Base-by-base conservation (phyloP, 2,329 filamentous ascomycete genomes). In the Emmonsia crescens region DNA sequence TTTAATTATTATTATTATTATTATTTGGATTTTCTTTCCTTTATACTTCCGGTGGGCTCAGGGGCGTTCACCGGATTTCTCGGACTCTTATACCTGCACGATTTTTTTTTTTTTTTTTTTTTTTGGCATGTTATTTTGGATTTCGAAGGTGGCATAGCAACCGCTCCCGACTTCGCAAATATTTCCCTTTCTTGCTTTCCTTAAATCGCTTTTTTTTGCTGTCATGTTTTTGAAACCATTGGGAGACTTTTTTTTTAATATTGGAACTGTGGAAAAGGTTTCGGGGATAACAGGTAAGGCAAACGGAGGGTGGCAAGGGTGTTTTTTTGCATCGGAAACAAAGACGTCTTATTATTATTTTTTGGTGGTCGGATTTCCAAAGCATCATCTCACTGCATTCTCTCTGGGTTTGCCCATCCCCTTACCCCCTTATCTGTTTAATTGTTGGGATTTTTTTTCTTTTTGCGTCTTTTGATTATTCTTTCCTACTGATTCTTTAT, bases 211-310 rank as follows among this genome's bases (percentile, higher is more conserved):
- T 62, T 59, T 46, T 55, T 60, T 62, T 68, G 69, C 69, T 65
- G 56, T 63, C 65, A 65, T 75, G 75, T 75, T 71, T 78, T 75
- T 76, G 78, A 70, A 57, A 56, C 70, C 68, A 71, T 68, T 70
- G 68, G 67, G 68, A 69, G 40, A 51, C n/a, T 1, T 16, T 10
- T 36, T 57, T 61, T 63, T 56, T 55, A 46, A 58, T 60, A 59
- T 19, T n/a, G 52, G 70, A 69, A 70, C 70, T 67, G 69, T 68
- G 69, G 68, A 68, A 68, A 66, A 62, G 65, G 64, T 67, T 66
- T 70, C 67, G 71, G 73, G 71, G 72, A 67, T 72, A 69, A 68
- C 68, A 67, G 40, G 40, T 42, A 46, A 46, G 68, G 71, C 71
- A 73, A 69, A 68, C 67, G 68, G 68, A 66, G 71, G 70, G 69